Evolutionary conservation across 31 red algal genomes (phyloP), one percentile per base, ranked within the genome.

Genomic region (Endocladia muricata): DNA sequence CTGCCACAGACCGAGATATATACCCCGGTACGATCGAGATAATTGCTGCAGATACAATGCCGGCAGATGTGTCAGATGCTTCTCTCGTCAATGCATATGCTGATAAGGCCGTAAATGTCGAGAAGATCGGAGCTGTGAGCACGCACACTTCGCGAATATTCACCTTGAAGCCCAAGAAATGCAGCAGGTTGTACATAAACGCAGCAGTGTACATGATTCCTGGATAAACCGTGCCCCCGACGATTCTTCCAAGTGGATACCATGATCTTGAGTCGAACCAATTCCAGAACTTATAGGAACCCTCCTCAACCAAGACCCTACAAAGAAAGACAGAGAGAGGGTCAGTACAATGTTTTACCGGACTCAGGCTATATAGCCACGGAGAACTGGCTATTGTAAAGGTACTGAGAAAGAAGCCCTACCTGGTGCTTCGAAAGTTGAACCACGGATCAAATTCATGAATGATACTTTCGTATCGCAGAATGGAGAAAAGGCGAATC

Each of bases 361-460:
- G n/a, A n/a, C n/a, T n/a, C n/a, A n/a, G n/a, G n/a, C n/a, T n/a
- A n/a, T n/a, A 4, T 37, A 37, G 6, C 6, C 6, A 35, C 7
- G 9, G 4, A 7, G 62, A 36, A 4, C 4, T 31, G 23, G 33
- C 29, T 8, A 33, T 67, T 28, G 17, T 5, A 35, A 67, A 33
- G 6, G 4, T 67, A 33, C 4, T 22, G 5, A 4, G 23, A 33
- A 67, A 58, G 41, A 33, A 3, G 9, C 55, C 74, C 37, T 79
- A 88, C 84, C 67, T 74, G 9, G 94, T 97, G 33, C 89, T 83
- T 37, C 94, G 73, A 56, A 84, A 97, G 63, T 97, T 97, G 86
- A 97, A 97, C 89, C 89, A 97, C 26, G 94, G 94, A 79, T 97
- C 94, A 65, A 97, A 97, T 74, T 97, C 94, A 68, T 97, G 94